These are phyloP conservation scores for Fistulifera pelliculosa DNA, from an alignment of 108 stramenopile species.

Conservation along the genomic window DNA sequence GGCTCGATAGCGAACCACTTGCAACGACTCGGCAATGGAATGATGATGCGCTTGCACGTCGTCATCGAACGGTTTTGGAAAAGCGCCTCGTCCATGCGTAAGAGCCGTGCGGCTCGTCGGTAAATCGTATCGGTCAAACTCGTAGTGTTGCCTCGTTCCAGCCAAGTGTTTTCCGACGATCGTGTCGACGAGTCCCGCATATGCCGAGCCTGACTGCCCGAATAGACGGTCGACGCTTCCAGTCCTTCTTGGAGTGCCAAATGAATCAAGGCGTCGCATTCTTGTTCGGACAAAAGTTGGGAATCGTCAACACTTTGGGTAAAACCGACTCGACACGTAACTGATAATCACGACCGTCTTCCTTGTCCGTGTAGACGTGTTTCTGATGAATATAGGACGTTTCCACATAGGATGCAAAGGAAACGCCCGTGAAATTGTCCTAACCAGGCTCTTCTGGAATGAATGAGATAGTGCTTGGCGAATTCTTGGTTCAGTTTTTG, in stretches of 20 bases:
- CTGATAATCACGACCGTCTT: conserved; percentile 16
- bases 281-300: conserved; percentile 58
- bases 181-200: conserved; percentile 33
- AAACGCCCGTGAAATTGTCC: conserved; percentile 57
- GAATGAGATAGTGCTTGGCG: conserved; percentile 56
- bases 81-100: conserved; percentile 56
- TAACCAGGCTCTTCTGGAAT: conserved; percentile 54
- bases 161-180: conserved; percentile 64
- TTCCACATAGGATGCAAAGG: conserved; percentile 50
- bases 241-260: conserved; percentile 39
- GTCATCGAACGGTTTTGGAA: conserved; percentile 24
- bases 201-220: conserved; percentile 12
- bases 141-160: conserved; percentile 46
- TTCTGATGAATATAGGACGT: conserved; percentile 63
- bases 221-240: conserved; percentile 45
- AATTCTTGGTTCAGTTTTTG: conserved; percentile 49
- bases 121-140: conserved; percentile 67
- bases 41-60: conserved; percentile 44
- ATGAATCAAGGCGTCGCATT: conserved; percentile 56
- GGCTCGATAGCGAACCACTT: conserved; percentile 70
- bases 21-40: conserved; percentile 80
- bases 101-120: conserved; percentile 63
- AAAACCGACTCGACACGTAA: conserved; percentile 48
- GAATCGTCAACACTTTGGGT: conserved; percentile 64
- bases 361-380: conserved; percentile 17